A percentile compares a stretch with the other conserved stretches of the same genome.
phyloP scores from a whole-genome alignment of 2,329 filamentous ascomycete genomes.

The Teratosphaeriaceae sp. region DNA sequence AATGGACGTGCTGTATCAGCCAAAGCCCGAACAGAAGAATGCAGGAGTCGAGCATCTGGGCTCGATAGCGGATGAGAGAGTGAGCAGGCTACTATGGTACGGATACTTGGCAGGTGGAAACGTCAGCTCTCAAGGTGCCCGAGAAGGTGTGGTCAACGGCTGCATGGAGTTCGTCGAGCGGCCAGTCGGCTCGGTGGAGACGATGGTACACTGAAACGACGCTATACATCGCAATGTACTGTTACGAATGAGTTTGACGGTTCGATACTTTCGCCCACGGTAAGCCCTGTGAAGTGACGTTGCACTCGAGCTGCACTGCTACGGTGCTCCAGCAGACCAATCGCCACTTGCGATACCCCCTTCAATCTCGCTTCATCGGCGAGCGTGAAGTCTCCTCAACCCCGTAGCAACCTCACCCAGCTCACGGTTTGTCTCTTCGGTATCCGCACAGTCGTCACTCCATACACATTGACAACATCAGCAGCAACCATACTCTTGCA shows the following conservation, averaged over 20 bases:
- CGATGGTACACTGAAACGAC: constrained; percentile 52
- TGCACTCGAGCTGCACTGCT: neutral
- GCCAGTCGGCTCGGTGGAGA: constrained; percentile 78
- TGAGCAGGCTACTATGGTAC: constrained; percentile 79
- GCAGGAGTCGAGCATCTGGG: constrained; percentile 56
- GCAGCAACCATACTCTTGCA: too few relatives aligned
- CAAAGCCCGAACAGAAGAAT: constrained; percentile 32
- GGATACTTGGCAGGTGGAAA: constrained; percentile 82
- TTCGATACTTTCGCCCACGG: too few relatives aligned
- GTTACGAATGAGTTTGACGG: too few relatives aligned
- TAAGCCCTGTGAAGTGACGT: constrained; percentile 4
- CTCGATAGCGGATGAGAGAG: constrained; percentile 66
- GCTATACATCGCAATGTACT: too few relatives aligned
- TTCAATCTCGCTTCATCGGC: neutral
- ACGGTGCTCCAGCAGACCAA: neutral
- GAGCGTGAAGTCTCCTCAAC: too few relatives aligned
- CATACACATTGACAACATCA: too few relatives aligned
- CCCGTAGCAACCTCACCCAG: too few relatives aligned
- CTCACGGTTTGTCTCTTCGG: too few relatives aligned
- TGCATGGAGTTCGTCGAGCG: constrained; percentile 82
- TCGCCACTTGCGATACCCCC: neutral
- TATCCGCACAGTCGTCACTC: too few relatives aligned
- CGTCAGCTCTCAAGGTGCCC: constrained; percentile 76
- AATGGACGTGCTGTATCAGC: constrained; percentile 62
- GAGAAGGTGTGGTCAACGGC: constrained; percentile 77